These are phyloP conservation scores for Cornus controversa DNA, from an alignment of 148 eudicot genomes.

Conservation along the genomic window DNA sequence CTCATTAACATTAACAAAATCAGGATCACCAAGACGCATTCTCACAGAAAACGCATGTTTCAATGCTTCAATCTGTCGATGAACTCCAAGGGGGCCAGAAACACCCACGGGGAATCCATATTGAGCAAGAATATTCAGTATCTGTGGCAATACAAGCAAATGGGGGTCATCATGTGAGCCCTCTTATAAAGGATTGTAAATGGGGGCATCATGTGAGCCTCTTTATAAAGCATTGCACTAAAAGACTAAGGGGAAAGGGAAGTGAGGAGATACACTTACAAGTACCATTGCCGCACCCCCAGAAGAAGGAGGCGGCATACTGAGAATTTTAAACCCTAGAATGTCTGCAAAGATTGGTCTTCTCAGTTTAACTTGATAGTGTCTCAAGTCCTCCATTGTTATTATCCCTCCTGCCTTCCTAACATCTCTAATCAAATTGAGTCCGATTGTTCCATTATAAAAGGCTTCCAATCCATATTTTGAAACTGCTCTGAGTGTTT, in stretches of 20 bases:
- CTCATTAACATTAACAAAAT: slow-evolving; percentile 28
- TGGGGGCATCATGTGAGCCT: not conserved
- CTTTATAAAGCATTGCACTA: not conserved
- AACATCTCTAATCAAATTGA: slow-evolving; percentile 30
- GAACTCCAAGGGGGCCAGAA: slow-evolving; percentile 27
- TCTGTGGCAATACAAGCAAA: slow-evolving; percentile 18
- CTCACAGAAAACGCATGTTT: slow-evolving; percentile 42
- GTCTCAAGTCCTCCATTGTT: slow-evolving; percentile 32
- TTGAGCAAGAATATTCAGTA: slow-evolving; percentile 40
- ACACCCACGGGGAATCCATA: slow-evolving; percentile 23
- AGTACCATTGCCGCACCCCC: slow-evolving; percentile 37
- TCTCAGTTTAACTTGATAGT: slow-evolving; percentile 29
- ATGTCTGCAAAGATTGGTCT: slow-evolving; percentile 27
- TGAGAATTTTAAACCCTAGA: slow-evolving; percentile 32
- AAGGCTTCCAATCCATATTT: slow-evolving; percentile 25
- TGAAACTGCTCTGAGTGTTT: slow-evolving; percentile 23
- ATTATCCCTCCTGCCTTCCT: slow-evolving; percentile 34
- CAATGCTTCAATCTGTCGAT: slow-evolving; percentile 44
- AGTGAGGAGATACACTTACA: slow-evolving; percentile 19
- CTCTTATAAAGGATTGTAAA: not conserved
- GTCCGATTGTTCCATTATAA: slow-evolving; percentile 40
- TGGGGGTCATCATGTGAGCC: not conserved
- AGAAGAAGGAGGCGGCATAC: slow-evolving; percentile 50
- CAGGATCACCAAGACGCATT: slow-evolving; percentile 47
- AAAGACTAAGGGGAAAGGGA: not conserved